Conservation (phyloP, 306 rosid genomes). For the Cucumis sativus region DNA sequence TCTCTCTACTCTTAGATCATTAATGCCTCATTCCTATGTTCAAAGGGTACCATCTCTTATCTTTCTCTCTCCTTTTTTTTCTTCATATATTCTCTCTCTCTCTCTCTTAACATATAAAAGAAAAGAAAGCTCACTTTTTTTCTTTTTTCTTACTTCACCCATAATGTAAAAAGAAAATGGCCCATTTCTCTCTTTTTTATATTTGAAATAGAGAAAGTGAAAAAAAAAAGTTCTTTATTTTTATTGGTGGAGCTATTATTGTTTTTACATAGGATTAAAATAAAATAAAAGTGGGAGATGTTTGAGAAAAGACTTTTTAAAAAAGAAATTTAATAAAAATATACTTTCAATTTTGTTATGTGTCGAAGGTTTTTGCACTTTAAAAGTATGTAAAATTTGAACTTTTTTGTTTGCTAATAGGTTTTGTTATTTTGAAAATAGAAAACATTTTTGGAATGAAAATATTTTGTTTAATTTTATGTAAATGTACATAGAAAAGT, state of each 20-base stretch:
- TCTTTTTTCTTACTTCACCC: background rate
- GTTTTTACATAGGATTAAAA: background rate
- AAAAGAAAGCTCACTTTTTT: background rate
- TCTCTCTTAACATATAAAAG: background rate
- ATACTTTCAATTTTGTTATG: too few species aligned
- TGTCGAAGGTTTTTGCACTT: too few species aligned
- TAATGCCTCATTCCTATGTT: slow-evolving; percentile 6
- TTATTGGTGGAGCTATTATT: background rate
- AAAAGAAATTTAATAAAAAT: too few species aligned
- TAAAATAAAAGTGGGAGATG: background rate
- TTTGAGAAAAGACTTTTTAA: background rate
- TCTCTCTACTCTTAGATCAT: slow-evolving; percentile 9
- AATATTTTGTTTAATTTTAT: too few species aligned
- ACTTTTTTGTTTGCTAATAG: too few species aligned
- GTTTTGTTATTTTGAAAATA: too few species aligned
- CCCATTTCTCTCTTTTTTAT: background rate
- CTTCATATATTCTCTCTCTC: background rate
- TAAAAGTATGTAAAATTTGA: too few species aligned
- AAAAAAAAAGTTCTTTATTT: background rate
- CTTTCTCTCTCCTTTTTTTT: background rate
- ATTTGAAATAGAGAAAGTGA: background rate
- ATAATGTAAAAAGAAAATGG: background rate
- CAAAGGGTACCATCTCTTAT: slow-evolving; percentile 5
- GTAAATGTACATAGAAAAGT: too few species aligned
- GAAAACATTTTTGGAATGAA: too few species aligned